Percentiles rank a stretch among this genome's conserved stretches.
Evolutionary conservation across 768 basidiomycete genomes (phyloP).

Genomic region (Gymnopilus junonius): DNA sequence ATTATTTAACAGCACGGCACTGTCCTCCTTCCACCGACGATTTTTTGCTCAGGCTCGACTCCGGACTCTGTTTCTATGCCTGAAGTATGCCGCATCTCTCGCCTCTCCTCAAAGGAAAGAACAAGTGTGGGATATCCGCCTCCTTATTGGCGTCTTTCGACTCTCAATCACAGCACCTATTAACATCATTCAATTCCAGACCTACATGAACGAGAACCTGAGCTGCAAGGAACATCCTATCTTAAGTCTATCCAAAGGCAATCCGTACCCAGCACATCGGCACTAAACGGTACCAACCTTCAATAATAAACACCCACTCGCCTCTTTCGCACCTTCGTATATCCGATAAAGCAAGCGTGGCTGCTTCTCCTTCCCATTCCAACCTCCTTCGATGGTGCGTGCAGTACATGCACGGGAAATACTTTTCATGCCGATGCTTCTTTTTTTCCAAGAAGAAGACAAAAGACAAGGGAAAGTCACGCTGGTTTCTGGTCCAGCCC

Average conservation of each 20-base stretch:
- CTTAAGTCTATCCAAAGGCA: not conserved
- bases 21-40: not conserved
- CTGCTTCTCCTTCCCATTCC: not conserved
- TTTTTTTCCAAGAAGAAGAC: not conserved
- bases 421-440: not conserved
- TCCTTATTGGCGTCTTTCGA: not conserved
- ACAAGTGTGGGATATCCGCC: not conserved
- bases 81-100: not conserved
- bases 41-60: not conserved
- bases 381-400: not conserved
- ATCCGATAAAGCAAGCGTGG: not conserved
- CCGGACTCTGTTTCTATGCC: too few species aligned
- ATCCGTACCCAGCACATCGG: not conserved
- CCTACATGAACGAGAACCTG: not conserved
- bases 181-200: not conserved
- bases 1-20: not conserved
- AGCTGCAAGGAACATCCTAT: not conserved
- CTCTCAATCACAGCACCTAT: not conserved
- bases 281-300: not conserved
- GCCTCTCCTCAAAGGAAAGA: not conserved
- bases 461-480: not conserved
- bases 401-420: not conserved
- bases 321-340: not conserved
- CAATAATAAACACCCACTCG: not conserved
- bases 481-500: not conserved